Percentiles rank a stretch among this genome's conserved stretches.
phyloP scores from a whole-genome alignment of 2,329 filamentous ascomycete species.

The Ascochyta fabae region DNA sequence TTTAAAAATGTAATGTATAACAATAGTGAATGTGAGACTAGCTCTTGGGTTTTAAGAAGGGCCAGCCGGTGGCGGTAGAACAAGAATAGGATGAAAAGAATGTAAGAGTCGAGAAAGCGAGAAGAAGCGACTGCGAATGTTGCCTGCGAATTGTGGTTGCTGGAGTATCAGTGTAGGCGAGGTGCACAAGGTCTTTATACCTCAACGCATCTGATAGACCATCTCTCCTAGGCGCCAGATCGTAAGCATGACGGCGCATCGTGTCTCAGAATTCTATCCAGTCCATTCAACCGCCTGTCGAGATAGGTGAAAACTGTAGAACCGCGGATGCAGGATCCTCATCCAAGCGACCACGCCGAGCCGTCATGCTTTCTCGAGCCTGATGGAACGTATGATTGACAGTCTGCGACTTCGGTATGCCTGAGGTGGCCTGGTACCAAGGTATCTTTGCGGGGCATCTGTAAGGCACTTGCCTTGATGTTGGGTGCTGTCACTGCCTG shows the following conservation, averaged over 20 bases:
- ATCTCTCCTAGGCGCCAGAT: constrained; percentile 22
- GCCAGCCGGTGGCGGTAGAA: constrained; percentile 42
- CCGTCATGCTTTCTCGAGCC: constrained; percentile 37
- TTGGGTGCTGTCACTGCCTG: constrained; percentile 31
- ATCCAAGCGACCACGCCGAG: constrained; percentile 33
- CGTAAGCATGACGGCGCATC: constrained; percentile 21
- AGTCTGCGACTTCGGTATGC: constrained; percentile 40
- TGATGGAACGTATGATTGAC: constrained; percentile 46
- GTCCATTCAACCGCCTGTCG: constrained; percentile 1
- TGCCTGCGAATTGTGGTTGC: constrained; percentile 38
- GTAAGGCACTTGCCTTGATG: constrained; percentile 27
- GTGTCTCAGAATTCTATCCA: constrained; percentile 8
- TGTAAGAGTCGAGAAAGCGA: constrained; percentile 19
- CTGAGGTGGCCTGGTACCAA: constrained; percentile 30
- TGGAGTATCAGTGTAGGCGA: constrained; percentile 23
- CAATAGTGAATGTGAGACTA: constrained; percentile 41
- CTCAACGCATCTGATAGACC: constrained; percentile 15
- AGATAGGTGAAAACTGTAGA: neutral
- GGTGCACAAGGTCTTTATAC: constrained; percentile 36
- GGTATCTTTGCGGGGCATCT: constrained; percentile 23
- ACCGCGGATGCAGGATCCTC: constrained; percentile 14
- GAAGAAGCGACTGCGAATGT: constrained; percentile 35
- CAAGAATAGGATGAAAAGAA: constrained; percentile 34
- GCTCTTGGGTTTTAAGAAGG: constrained; percentile 36
- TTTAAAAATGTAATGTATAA: constrained; percentile 8